A percentile compares a stretch with the other conserved stretches of the same genome.
Evolutionary conservation across 1,284 basidiomycete genomes (phyloP).

Genomic region (Calocybe gambosa): DNA sequence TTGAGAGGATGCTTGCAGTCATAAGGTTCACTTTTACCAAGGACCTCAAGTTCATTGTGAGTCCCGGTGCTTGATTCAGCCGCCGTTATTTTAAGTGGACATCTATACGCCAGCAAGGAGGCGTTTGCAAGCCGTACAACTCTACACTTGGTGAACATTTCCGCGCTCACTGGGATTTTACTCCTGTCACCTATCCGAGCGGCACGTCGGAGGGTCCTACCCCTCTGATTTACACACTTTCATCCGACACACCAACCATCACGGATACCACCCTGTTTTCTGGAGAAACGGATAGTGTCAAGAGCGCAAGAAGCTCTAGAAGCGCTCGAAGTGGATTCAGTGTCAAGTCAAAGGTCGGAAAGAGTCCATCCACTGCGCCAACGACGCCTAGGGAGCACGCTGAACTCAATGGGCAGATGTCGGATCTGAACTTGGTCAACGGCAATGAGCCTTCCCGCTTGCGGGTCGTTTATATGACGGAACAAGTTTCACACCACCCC

Average conservation of each 20-base stretch:
- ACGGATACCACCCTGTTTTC: conserved; percentile 22
- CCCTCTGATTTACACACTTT: conserved; percentile 37
- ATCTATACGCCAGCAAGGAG: conserved; percentile 58
- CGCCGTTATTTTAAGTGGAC: conserved; percentile 1
- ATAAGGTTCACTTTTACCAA: conserved; percentile 89
- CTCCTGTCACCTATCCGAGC: conserved; percentile 51
- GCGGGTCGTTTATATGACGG: conserved; percentile 51
- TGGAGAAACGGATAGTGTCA: conserved; percentile 51
- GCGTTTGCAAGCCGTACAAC: conserved; percentile 95
- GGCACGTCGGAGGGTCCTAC: conserved; percentile 43
- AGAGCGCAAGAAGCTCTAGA: conserved; percentile 50
- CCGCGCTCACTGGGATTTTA: conserved; percentile 79
- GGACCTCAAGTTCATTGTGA: conserved; percentile 89
- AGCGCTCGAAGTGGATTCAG: conserved; percentile 51
- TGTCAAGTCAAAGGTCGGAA: conserved; percentile 40
- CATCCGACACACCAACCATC: conserved; percentile 24
- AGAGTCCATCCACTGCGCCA: conserved; percentile 50
- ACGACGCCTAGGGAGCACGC: conserved; percentile 43
- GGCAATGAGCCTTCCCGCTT: conserved; percentile 29
- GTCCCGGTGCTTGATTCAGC: conserved; percentile 24
- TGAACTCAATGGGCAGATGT: conserved; percentile 46
- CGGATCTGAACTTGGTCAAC: conserved; percentile 50
- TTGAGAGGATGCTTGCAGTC: conserved; percentile 90
- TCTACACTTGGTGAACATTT: conserved; percentile 92
- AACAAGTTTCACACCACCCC: conserved; percentile 93